Percentiles rank a stretch among this genome's conserved stretches.
Evolutionary conservation across 129 eudicot species (phyloP).

Genomic region (Smallanthus sonchifolius): DNA sequence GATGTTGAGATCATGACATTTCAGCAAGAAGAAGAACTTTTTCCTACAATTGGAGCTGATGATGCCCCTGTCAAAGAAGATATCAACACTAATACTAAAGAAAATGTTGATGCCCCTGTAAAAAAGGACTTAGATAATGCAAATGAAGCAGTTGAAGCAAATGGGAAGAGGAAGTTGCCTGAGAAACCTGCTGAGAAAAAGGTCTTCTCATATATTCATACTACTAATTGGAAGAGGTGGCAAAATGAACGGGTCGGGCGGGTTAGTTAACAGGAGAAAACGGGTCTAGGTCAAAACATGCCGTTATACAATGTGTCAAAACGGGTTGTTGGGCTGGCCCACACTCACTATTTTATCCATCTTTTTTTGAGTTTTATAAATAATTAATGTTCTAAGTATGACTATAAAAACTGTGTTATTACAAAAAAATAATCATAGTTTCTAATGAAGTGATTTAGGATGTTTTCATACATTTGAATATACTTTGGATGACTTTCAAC

Average conservation of each 20-base stretch:
- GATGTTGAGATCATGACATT: slow-evolving; percentile 71
- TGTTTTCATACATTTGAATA: neutral
- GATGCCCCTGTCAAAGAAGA: slow-evolving; percentile 44
- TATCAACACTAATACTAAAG: slow-evolving; percentile 40
- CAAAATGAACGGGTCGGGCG: neutral
- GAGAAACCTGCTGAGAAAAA: slow-evolving; percentile 69
- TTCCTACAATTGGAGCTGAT: slow-evolving; percentile 43
- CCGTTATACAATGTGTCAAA: neutral
- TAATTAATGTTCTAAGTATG: neutral
- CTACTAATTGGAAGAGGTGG: neutral
- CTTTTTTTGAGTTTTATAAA: neutral
- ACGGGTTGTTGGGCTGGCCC: neutral
- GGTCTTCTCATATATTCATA: slow-evolving; percentile 19
- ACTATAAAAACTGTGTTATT: neutral
- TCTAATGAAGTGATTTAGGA: neutral
- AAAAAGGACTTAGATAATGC: slow-evolving; percentile 34
- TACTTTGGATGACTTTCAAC: neutral
- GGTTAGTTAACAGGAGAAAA: neutral
- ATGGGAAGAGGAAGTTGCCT: slow-evolving; percentile 66
- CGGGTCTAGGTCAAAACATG: neutral
- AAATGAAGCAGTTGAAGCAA: slow-evolving; percentile 34
- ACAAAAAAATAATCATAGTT: neutral
- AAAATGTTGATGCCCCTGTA: slow-evolving; percentile 19
- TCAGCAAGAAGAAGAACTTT: slow-evolving; percentile 72
- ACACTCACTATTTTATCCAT: neutral